Base-by-base conservation (phyloP, 345 rosid genomes). In the Camelina hispida region DNA sequence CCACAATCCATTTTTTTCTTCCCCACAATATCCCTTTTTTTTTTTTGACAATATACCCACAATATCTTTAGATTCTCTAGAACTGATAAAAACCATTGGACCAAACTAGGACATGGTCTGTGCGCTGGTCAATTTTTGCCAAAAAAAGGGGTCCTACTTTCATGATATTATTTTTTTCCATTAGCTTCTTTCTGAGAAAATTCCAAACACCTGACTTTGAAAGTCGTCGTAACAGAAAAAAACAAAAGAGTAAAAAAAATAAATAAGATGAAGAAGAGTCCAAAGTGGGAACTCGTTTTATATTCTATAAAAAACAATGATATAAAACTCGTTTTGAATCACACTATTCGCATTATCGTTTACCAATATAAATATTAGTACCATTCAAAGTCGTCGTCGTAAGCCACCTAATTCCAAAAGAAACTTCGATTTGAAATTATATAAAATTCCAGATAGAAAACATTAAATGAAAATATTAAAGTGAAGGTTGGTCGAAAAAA, bases 331-430 rank as follows among this genome's bases (percentile, higher is more conserved):
- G 59, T 76, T 76, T 47, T 34, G 7, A 7, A 52, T 62, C 30
- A 28, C 61, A 46, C 59, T 23, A 18, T 64, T 14, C 14, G 5
- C 12, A 12, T 63, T 23, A 56, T 38, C n/a, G 46, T 58, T 65
- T 65, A 77, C 59, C 66, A 55, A 28, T 37, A 38, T 25, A 48
- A 28, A 28, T 3, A 25, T 3, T 3, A 3, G 5, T 28, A 28
- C 6, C 2, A 16, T 65, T 79, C 72, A 69, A 79, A 68, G 78
- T 79, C 78, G 57, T 74, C 37, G 63, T 74, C 25, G 42, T 23
- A 32, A 65, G 79, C 68, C 76, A 79, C 82, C 82, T 74, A 79
- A 74, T 55, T 53, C 61, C 71, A 79, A 77, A 77, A 57, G 80
- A 77, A 78, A 53, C 72, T 80, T 80, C 81, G 15, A 61, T 54